Evolutionary conservation across 768 basidiomycete genomes (phyloP), one percentile per base, ranked within the genome.

Genomic region (Leccinum subtestaceum): DNA sequence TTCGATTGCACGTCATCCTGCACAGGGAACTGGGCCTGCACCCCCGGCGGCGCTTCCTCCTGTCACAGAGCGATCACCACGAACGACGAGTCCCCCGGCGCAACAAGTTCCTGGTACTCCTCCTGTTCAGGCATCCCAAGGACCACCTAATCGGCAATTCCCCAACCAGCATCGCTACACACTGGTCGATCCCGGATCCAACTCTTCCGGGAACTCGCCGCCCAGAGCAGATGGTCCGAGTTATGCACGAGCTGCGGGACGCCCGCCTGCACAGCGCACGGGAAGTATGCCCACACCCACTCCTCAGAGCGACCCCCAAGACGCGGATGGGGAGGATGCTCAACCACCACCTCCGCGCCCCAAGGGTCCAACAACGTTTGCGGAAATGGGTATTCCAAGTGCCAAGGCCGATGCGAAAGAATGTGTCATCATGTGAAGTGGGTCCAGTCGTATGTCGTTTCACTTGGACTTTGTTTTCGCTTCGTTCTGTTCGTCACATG

Each of bases 351-450:
- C 52, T 25, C 53, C 48, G 36, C 66, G 63, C 8, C 38, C 23
- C 31, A 75, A 67, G 55, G 81, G 86, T 1, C 83, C 90, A 1
- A 80, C 87, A 67, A 95, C 93, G 47, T 95, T 97, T 75, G 90
- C 88, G 21, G 94, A 96, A 78, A 95, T 97, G 94, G 95, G 95
- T 0, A 88, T 94, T 67, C 83, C 86, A 32, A 87, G 88, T 12
- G 83, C 80, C 27, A 91, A 89, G 67, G 82, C 84, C 47, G 85
- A 93, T 67, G 84, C 91, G 5, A 87, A 93, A 73, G 88, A 92
- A 0, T 96, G 94, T 77, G 75, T 91, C 34, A 81, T 97, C 63
- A 95, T 97, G 93, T 97, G 71, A 81, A 38, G 13, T 17, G 13
- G n/a, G 43, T n/a, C 40, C n/a, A 10, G n/a, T 43, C 40, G n/a